phyloP scores from a whole-genome alignment of 2,329 filamentous ascomycete species.

The Aspergillus sclerotialis region DNA sequence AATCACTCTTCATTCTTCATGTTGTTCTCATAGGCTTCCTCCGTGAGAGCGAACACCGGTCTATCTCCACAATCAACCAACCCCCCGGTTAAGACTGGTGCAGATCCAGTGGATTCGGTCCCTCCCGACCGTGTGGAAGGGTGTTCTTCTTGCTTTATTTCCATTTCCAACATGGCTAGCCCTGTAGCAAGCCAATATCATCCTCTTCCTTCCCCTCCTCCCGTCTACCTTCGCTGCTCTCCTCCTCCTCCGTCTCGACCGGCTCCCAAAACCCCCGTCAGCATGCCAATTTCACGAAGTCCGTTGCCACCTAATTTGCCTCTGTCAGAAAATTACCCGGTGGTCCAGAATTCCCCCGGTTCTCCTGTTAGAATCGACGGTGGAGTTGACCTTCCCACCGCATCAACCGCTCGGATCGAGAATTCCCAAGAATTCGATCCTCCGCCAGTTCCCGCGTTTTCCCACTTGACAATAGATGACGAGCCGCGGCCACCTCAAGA shows the following conservation, averaged over 20 bases:
- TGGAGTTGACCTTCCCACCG: constrained; percentile 16
- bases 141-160: too few relatives aligned
- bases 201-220: constrained; percentile 35
- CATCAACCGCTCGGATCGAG: constrained; percentile 22
- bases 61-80: too few relatives aligned
- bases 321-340: constrained; percentile 13
- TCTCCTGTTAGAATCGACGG: constrained; percentile 29
- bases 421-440: constrained; percentile 15
- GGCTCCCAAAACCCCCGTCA: constrained; percentile 13
- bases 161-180: constrained; percentile 27
- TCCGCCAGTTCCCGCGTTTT: constrained; percentile 18
- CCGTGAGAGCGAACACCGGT: too few relatives aligned
- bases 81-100: too few relatives aligned
- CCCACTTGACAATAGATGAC: constrained; percentile 20
- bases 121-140: too few relatives aligned
- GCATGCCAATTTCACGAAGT: constrained; percentile 19
- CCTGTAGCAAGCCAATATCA: constrained; percentile 17
- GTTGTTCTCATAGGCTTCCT: too few relatives aligned
- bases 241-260: constrained; percentile 22
- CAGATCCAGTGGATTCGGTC: too few relatives aligned
- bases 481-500: constrained; percentile 11
- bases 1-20: too few relatives aligned
- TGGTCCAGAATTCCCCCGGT: constrained; percentile 24
- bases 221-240: constrained; percentile 36
- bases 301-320: constrained; percentile 12